Evolutionary conservation across 257 asterid species (phyloP).

Genomic region (Plantago major): DNA sequence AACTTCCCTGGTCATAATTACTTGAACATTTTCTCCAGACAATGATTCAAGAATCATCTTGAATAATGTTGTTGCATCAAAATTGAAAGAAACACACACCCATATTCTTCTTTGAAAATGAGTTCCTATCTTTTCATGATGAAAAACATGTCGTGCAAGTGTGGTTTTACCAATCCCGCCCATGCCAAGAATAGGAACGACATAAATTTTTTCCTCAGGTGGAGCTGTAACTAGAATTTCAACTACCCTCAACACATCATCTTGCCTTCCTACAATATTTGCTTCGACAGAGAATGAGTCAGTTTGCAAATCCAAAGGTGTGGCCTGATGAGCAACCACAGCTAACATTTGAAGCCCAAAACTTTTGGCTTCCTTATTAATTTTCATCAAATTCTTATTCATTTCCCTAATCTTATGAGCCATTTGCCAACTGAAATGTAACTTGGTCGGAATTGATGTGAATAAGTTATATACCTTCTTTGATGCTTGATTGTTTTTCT

Average conservation of each 20-base stretch:
- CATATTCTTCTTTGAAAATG: too few relatives aligned
- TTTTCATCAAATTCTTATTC: not conserved
- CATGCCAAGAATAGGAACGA: too few relatives aligned
- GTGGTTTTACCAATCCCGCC: too few relatives aligned
- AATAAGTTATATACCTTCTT: not conserved
- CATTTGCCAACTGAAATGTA: not conserved
- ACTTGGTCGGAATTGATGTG: not conserved
- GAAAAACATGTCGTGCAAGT: too few relatives aligned
- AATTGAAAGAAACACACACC: too few relatives aligned
- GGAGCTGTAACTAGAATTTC: not conserved
- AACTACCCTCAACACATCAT: not conserved
- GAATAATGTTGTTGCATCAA: too few relatives aligned
- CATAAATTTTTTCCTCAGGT: not conserved
- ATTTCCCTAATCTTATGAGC: conserved; percentile 12
- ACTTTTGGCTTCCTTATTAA: not conserved
- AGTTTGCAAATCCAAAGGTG: not conserved
- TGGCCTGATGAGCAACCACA: not conserved
- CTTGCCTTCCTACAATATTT: not conserved
- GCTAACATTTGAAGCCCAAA: not conserved
- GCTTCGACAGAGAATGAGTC: not conserved
- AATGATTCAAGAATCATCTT: too few relatives aligned
- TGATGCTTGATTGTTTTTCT: not conserved
- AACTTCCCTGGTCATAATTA: too few relatives aligned
- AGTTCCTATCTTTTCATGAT: too few relatives aligned
- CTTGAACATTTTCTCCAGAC: too few relatives aligned